Percentiles rank a stretch among this genome's conserved stretches.
Conservation (phyloP, 148 eudicot species). For the Beta vulgaris region DNA sequence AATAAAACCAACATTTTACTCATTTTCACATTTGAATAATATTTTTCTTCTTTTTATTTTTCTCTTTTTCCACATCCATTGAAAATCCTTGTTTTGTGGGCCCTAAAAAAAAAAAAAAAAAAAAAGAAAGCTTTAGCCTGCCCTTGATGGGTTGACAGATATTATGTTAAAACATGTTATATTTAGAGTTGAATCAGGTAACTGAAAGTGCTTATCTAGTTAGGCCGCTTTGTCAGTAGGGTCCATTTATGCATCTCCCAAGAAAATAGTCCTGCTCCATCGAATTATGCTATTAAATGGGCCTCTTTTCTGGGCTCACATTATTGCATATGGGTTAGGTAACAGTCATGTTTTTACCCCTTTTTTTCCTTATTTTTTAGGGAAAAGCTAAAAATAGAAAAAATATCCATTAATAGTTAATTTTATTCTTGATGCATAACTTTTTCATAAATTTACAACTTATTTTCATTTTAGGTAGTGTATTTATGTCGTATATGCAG, state of each 20-base stretch:
- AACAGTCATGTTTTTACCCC: background rate
- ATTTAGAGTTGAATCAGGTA: background rate
- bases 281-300: slow-evolving; percentile 19
- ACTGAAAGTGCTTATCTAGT: slow-evolving; percentile 26
- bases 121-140: slow-evolving; percentile 1
- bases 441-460: too few relatives aligned
- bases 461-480: too few relatives aligned
- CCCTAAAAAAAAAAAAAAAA: background rate
- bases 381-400: too few relatives aligned
- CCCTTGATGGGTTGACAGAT: background rate
- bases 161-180: background rate
- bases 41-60: background rate
- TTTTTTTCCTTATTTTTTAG: background rate
- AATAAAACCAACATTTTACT: background rate
- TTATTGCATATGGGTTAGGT: slow-evolving; percentile 24
- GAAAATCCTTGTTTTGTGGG: background rate
- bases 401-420: too few relatives aligned
- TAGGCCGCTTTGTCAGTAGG: slow-evolving; percentile 29
- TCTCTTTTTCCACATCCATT: background rate
- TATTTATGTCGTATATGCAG: too few relatives aligned
- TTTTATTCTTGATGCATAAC: too few relatives aligned
- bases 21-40: background rate
- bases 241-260: slow-evolving; percentile 11
- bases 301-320: slow-evolving; percentile 24
- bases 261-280: slow-evolving; percentile 1